phyloP scores from a whole-genome alignment of 2,329 filamentous ascomycete genomes.

The Epichloe uncinata region DNA sequence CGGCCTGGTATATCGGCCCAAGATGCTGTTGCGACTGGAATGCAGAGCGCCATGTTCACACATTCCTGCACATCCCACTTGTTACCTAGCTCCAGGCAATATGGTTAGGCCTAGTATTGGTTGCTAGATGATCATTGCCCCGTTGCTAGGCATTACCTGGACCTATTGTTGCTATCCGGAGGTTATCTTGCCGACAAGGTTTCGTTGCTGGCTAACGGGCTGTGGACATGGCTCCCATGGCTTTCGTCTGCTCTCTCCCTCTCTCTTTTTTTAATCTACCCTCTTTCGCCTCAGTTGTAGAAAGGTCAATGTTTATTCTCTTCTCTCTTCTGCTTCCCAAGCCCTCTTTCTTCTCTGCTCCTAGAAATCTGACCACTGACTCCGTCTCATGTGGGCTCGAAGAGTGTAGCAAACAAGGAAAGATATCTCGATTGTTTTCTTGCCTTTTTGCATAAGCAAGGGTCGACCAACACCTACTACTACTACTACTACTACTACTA shows the following conservation, averaged over 20 bases:
- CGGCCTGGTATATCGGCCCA: constrained; percentile 2
- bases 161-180: constrained; percentile 6
- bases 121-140: constrained; percentile 7
- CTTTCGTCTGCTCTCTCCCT: not conserved
- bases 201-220: constrained; percentile 1
- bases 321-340: not conserved
- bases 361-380: not conserved
- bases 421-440: not conserved
- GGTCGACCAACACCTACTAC: not conserved
- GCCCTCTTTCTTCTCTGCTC: not conserved
- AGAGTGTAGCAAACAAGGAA: not conserved
- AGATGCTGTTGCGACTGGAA: constrained; percentile 6
- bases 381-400: not conserved
- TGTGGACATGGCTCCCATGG: constrained; percentile 1
- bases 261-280: not conserved
- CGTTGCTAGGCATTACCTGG: constrained; percentile 6
- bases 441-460: not conserved
- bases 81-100: constrained; percentile 4
- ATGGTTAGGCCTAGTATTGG: constrained; percentile 4
- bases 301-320: not conserved
- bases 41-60: constrained; percentile 7
- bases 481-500: not conserved
- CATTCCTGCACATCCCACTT: constrained; percentile 7
- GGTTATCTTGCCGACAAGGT: constrained; percentile 4
- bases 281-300: not conserved